Conservation (phyloP, 1,284 basidiomycete species). For the Moesziomyces globuligerus region DNA sequence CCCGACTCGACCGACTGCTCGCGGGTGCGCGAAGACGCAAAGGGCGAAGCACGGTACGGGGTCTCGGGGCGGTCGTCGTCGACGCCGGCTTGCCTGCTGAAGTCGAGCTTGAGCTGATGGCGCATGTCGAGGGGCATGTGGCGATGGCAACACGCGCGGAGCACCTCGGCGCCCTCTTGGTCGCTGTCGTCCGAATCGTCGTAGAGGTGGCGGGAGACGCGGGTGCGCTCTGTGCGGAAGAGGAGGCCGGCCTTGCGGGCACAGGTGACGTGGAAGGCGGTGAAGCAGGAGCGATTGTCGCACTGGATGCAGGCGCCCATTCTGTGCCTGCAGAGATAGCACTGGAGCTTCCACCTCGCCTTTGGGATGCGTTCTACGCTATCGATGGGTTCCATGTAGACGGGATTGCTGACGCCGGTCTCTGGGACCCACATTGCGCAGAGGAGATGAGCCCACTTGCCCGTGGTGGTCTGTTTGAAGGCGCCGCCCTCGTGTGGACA, state of each 20-base stretch:
- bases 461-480: constrained; percentile 94
- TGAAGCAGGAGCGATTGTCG: constrained; percentile 87
- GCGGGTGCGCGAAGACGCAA: constrained; percentile 31
- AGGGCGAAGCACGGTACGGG: constrained; percentile 29
- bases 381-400: constrained; percentile 98
- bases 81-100: constrained; percentile 19
- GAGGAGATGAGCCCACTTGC: constrained; percentile 94
- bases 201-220: constrained; percentile 43
- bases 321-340: constrained; percentile 82
- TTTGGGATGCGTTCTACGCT: constrained; percentile 89
- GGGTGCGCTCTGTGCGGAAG: constrained; percentile 49
- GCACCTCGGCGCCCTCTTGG: constrained; percentile 42
- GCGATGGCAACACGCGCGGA: constrained; percentile 61
- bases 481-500: constrained; percentile 97
- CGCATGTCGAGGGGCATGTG: constrained; percentile 54
- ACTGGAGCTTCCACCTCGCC: constrained; percentile 88
- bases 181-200: constrained; percentile 48
- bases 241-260: constrained; percentile 72
- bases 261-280: constrained; percentile 95
- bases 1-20: constrained; percentile 43
- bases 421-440: constrained; percentile 99
- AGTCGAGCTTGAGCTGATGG: constrained; percentile 44
- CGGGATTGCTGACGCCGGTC: constrained; percentile 89
- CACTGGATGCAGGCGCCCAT: constrained; percentile 97
- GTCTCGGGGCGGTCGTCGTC: constrained; percentile 41